A percentile compares a stretch with the other conserved stretches of the same genome.
These are phyloP conservation scores for Xylariaceae sp. DNA, from an alignment of 2,329 filamentous ascomycete genomes.

Conservation along the genomic window DNA sequence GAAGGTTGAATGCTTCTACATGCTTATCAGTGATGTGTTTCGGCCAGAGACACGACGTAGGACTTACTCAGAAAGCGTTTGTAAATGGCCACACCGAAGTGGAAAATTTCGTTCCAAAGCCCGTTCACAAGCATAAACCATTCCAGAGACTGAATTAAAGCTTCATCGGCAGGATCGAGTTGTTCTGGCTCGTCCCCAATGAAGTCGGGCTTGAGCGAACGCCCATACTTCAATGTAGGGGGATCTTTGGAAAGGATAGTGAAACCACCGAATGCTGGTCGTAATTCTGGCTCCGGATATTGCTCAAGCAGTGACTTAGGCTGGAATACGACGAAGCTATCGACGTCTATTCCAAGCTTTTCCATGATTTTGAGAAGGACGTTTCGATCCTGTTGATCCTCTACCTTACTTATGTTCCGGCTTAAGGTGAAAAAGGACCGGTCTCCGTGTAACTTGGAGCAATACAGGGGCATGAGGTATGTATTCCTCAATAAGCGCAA, in stretches of 20 bases:
- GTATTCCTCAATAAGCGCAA: slow-evolving; percentile 68
- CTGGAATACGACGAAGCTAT: slow-evolving; percentile 70
- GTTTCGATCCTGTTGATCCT: slow-evolving; percentile 59
- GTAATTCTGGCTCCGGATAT: slow-evolving; percentile 33
- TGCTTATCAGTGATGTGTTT: slow-evolving; percentile 4
- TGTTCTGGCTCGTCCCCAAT: slow-evolving; percentile 56
- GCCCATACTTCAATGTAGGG: slow-evolving; percentile 54
- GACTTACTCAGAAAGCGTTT: slow-evolving; percentile 77
- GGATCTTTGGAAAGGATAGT: slow-evolving; percentile 44
- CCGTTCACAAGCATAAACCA: slow-evolving; percentile 77
- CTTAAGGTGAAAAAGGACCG: slow-evolving; percentile 69
- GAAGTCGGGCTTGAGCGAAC: slow-evolving; percentile 66
- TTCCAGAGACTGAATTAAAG: slow-evolving; percentile 73
- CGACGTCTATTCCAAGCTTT: slow-evolving; percentile 67
- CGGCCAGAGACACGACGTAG: not conserved
- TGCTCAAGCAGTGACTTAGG: slow-evolving; percentile 48
- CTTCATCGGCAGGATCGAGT: slow-evolving; percentile 59
- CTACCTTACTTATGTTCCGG: slow-evolving; percentile 70
- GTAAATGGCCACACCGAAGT: slow-evolving; percentile 67
- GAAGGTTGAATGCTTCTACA: slow-evolving; percentile 45
- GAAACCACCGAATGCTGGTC: slow-evolving; percentile 42
- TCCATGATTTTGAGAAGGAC: slow-evolving; percentile 71
- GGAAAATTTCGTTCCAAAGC: slow-evolving; percentile 67
- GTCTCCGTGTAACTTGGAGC: slow-evolving; percentile 65
- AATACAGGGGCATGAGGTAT: slow-evolving; percentile 82